Conservation (phyloP, 2,329 filamentous ascomycete genomes). For the Stromatinia cepivora region DNA sequence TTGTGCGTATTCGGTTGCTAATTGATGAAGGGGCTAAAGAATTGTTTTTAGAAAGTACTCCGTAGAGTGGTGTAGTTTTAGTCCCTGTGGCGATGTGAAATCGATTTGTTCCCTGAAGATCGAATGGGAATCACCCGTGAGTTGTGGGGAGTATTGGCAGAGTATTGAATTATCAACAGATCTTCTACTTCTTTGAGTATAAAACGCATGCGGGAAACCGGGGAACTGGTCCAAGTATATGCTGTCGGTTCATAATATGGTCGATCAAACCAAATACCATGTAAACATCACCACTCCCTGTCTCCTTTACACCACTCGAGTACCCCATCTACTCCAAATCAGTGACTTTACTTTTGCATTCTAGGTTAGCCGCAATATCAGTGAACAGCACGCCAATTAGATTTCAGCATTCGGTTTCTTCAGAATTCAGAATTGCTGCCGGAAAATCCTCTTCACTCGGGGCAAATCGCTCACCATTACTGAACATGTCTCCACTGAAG, state of each 20-base stretch:
- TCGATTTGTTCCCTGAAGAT: neutral
- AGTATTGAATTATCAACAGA: constrained; percentile 11
- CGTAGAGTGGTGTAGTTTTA: neutral
- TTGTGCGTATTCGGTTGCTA: constrained; percentile 3
- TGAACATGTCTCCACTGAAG: neutral
- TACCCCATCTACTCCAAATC: no score
- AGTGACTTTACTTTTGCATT: neutral
- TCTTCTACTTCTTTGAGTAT: constrained; percentile 11
- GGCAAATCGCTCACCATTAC: neutral
- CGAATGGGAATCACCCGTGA: constrained; percentile 6
- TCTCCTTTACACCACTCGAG: neutral
- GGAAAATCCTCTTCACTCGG: neutral
- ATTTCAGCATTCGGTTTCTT: neutral
- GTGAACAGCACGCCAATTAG: neutral
- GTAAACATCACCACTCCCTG: neutral
- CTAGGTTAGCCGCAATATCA: neutral
- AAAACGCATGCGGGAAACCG: neutral
- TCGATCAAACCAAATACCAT: constrained; percentile 1
- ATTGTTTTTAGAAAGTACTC: neutral
- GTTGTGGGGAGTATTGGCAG: constrained; percentile 4
- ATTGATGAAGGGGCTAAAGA: neutral
- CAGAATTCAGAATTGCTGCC: neutral
- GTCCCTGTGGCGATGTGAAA: neutral
- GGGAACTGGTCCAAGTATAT: neutral
- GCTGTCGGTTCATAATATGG: neutral